Base-by-base conservation (phyloP, 306 rosid species). In the Fragaria iinumae region DNA sequence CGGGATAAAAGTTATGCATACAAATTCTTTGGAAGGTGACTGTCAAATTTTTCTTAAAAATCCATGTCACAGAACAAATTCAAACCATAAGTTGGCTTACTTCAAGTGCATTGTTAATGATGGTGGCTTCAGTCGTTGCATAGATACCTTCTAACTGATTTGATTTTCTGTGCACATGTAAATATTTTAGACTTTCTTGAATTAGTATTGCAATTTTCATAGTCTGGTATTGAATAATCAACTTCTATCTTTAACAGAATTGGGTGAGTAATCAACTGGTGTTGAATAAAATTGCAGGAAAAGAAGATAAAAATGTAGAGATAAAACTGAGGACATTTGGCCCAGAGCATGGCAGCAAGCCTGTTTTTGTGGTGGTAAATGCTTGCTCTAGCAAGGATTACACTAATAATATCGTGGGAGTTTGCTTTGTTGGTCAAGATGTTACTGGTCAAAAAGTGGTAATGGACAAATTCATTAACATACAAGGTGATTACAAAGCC, bases 341-440 rank as follows among this genome's bases (percentile, higher is more conserved):
- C 86, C 80, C 88, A 12, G 96, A 87, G 64, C 82, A 88, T 72
- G 85, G 79, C 39, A 83, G 81, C 73, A 82, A 79, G 77, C 97
- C 99, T 57, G 80, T 91, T 71, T 96, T 82, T 83, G 83, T 96
- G 69, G 94, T 93, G 82, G 98, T 92, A 82, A 96, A 96, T 90
- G 99, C 99, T 80, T 96, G 99, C 90, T 89, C 90, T 77, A 96
- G 99, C 94, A 88, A 87, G 90, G 98, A 92, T 83, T 93, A 86
- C 79, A 82, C 91, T 36, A 86, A 87, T 83, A 88, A 85, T 79
- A 87, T 96, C 52, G 97, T 96, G 52, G 99, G 99, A 80, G 97
- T 90, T 79, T 96, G 99, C 90, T 96, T 96, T 86, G 97, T 96
- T 72, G 99, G 99, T 83, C 99, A 96, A 82, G 99, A 96, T 76